Conservation (phyloP, 23 red algal genomes). For the Gracilaria vermiculophylla region DNA sequence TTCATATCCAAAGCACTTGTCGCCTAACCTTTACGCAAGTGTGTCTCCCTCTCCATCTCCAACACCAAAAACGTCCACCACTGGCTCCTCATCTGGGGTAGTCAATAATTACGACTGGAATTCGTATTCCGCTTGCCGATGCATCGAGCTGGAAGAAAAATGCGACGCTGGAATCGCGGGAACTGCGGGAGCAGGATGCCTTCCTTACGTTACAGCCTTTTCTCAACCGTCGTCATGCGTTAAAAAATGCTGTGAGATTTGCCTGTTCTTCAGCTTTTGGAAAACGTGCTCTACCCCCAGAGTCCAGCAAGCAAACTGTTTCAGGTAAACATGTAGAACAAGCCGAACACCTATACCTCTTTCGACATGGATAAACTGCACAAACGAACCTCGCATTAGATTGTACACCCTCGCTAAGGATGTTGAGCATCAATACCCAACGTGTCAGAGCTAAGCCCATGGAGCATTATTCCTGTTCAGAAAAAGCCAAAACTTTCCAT, state of each 20-base stretch:
- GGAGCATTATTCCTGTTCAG: no score
- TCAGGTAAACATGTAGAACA: no score
- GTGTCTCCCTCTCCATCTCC: slow-evolving; percentile 8
- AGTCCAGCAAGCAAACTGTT: neutral
- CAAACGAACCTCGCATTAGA: no score
- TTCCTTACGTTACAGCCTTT: neutral
- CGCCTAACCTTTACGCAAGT: slow-evolving; percentile 14
- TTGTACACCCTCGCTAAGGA: no score
- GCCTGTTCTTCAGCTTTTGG: slow-evolving; percentile 15
- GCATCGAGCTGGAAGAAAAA: neutral
- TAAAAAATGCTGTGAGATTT: slow-evolving; percentile 8
- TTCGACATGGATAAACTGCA: no score
- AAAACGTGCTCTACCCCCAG: slow-evolving; percentile 9
- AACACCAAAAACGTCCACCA: neutral
- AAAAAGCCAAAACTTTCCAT: no score
- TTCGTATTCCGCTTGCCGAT: slow-evolving; percentile 1
- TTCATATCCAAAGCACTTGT: neutral
- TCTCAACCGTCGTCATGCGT: neutral
- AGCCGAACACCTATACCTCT: no score
- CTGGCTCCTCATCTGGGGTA: neutral
- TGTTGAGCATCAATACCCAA: no score
- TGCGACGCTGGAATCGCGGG: neutral
- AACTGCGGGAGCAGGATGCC: slow-evolving; percentile 8
- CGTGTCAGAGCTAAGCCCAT: no score
- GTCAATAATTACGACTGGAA: slow-evolving; percentile 18